phyloP scores from a whole-genome alignment of 2,329 filamentous ascomycete species.

The Fusarium hainanense region DNA sequence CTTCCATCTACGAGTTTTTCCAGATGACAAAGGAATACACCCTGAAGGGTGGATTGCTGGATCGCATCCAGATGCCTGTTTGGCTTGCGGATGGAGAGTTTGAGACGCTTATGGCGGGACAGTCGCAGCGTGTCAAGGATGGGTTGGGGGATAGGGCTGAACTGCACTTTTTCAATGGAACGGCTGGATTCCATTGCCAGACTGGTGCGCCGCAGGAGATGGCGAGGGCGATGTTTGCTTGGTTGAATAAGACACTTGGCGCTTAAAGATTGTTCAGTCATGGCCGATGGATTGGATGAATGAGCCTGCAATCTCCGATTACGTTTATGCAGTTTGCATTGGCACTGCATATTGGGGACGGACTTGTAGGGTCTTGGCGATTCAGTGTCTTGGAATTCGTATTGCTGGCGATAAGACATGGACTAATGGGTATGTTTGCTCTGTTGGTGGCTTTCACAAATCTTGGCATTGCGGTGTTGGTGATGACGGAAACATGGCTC shows the following conservation, averaged over 20 bases:
- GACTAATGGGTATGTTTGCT: neutral
- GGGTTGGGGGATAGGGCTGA: slow-evolving; percentile 9
- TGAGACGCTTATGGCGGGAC: slow-evolving; percentile 28
- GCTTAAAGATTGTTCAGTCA: neutral
- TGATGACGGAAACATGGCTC: neutral
- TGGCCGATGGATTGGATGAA: neutral
- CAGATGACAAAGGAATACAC: slow-evolving; percentile 25
- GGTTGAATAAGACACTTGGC: slow-evolving; percentile 8
- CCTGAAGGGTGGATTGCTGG: slow-evolving; percentile 7
- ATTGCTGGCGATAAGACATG: neutral
- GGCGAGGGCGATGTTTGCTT: slow-evolving; percentile 9
- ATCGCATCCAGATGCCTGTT: slow-evolving; percentile 42
- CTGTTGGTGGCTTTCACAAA: neutral
- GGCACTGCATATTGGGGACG: too few relatives aligned
- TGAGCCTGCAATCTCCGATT: accelerated
- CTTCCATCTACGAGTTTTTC: slow-evolving; percentile 47
- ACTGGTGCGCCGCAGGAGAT: slow-evolving; percentile 19
- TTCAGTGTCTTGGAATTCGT: too few relatives aligned
- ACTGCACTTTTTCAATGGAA: slow-evolving; percentile 17
- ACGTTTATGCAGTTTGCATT: neutral
- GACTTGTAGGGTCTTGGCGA: neutral
- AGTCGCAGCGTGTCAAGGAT: slow-evolving; percentile 6
- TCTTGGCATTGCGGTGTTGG: neutral
- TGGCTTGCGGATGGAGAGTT: slow-evolving; percentile 35
- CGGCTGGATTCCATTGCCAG: slow-evolving; percentile 23